Evolutionary conservation across 139 green algal species (phyloP).

Genomic region (Tetradesmus obliquus): DNA sequence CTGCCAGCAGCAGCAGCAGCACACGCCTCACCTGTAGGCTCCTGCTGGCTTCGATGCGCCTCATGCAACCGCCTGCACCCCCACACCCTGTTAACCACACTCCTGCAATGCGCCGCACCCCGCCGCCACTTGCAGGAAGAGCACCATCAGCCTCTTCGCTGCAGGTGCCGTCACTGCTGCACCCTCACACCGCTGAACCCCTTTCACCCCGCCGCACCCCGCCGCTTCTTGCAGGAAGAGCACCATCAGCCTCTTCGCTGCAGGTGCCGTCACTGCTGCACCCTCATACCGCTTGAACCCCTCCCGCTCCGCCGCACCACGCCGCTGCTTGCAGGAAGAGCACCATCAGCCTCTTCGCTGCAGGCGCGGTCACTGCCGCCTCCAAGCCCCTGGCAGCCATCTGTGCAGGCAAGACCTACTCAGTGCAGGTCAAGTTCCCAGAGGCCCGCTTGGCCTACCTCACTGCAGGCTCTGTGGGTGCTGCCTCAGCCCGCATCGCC

Average conservation of each 20-base stretch:
- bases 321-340: background rate
- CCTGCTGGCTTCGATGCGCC: too few species aligned
- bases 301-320: background rate
- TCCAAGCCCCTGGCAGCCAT: background rate
- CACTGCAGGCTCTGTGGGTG: background rate
- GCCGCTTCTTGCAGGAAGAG: background rate
- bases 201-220: too few species aligned
- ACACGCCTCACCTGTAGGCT: too few species aligned
- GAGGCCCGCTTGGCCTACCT: background rate
- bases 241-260: background rate
- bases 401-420: slow-evolving; percentile 26
- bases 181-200: background rate
- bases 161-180: background rate
- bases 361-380: background rate
- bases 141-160: background rate
- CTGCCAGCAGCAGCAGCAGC: too few species aligned
- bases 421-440: background rate
- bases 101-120: too few species aligned
- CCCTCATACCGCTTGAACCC: background rate
- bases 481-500: background rate
- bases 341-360: background rate
- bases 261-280: background rate
- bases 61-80: too few species aligned
- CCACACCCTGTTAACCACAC: too few species aligned
- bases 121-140: background rate